phyloP scores from a whole-genome alignment of 2,329 filamentous ascomycete genomes.

The Trichoderma sp. region DNA sequence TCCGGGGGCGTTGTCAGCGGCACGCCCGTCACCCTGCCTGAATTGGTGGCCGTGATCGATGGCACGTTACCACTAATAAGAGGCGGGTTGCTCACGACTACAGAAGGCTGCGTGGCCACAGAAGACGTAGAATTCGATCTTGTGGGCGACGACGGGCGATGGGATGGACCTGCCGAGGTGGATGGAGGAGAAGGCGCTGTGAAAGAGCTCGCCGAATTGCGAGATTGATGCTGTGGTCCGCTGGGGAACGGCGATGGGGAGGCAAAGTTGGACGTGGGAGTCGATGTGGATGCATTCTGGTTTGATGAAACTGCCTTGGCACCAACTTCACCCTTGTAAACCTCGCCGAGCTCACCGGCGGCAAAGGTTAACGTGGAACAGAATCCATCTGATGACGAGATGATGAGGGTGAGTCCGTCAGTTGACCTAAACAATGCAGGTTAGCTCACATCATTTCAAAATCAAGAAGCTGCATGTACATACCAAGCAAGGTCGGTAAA shows the following conservation, averaged over 20 bases:
- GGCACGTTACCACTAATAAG: conserved; percentile 76
- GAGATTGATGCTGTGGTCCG: conserved; percentile 51
- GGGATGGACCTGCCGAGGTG: conserved; percentile 53
- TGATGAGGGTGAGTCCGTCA: conserved; percentile 63
- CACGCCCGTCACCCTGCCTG: conserved; percentile 59
- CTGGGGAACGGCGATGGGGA: conserved; percentile 57
- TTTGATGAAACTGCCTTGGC: conserved; percentile 51
- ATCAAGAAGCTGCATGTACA: conserved; percentile 32
- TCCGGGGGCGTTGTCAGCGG: conserved; percentile 88
- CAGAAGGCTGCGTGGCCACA: conserved; percentile 63
- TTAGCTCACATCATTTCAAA: background rate
- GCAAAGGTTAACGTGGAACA: conserved; percentile 87
- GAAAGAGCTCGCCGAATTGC: conserved; percentile 57
- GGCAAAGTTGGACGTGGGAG: conserved; percentile 62
- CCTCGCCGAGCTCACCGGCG: conserved; percentile 78
- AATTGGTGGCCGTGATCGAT: conserved; percentile 70
- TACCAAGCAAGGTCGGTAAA: conserved; percentile 97
- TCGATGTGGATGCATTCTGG: conserved; percentile 68
- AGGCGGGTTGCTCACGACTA: conserved; percentile 71
- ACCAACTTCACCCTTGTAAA: conserved; percentile 69
- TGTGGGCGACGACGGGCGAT: conserved; percentile 72
- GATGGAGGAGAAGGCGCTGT: conserved; percentile 55
- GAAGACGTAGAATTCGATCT: conserved; percentile 85
- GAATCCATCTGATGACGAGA: conserved; percentile 98
- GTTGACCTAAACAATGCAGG: conserved; percentile 42